Evolutionary conservation across 192 early-diverging fungal genomes (phyloP), one percentile per base, ranked within the genome.

Genomic region (Entomortierella lignicola): DNA sequence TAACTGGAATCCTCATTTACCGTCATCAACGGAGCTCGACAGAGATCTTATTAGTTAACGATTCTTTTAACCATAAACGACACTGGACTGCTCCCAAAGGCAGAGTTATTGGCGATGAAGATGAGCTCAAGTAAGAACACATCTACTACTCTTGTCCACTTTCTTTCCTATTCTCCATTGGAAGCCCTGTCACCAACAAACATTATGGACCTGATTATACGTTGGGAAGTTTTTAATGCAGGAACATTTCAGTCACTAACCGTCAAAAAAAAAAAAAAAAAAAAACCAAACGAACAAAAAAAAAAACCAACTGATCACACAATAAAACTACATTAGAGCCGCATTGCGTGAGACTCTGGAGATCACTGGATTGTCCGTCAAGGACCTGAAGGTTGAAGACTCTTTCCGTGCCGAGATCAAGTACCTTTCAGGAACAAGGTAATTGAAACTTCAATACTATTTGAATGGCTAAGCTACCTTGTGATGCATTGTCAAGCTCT

Each of bases 51-150:
- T 85, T 96, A 71, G 85, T 94, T 73, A 91, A 94, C 87, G 92
- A 94, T 84, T 88, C 92, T 56, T 93, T 89, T 64, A 82, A 90
- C 60, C 88, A 93, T 77, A 92, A 93, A 69, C 85, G 88, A 67
- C 90, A 94, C 81, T 96, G 94, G 94, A 88, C 86, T 43, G 89
- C 91, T 62, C 94, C 94, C 32, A 95, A 95, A 80, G 93, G 93
- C 62, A 84, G 85, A 64, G 83, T 89, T 34, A 87, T 94, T 69
- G 93, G 92, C 23, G 80, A 88, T 65, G 94, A 96, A 84, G 91
- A 94, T 82, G 92, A 93, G 77, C 71, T 89, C 73, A 91, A 92
- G 94, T 95, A 92, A 84, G 89, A 32, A 32, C 30, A 32, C 10
- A 20, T n/a, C 21, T 39, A 37, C 18, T 41, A 20, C 23, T 10